Evolutionary conservation across 108 stramenopile genomes (phyloP).

Genomic region (Hondaea fermentalgiana): DNA sequence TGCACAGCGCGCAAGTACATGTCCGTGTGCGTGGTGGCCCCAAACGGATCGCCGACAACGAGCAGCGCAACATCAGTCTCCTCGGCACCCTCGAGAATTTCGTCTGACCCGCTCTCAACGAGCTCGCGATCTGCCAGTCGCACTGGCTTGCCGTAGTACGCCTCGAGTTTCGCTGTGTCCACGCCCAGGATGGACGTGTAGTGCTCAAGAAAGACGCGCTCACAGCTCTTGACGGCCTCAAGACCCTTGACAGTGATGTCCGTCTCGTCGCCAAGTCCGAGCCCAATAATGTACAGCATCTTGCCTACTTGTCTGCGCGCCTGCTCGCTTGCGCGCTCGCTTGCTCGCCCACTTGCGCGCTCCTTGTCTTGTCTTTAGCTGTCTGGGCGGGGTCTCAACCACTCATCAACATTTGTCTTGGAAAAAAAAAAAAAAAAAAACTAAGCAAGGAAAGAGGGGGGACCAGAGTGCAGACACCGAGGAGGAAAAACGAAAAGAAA

Average conservation of each 20-base stretch:
- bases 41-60: conserved; percentile 96
- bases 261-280: conserved; percentile 93
- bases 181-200: conserved; percentile 92
- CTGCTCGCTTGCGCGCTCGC: too few species aligned
- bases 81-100: conserved; percentile 68
- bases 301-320: conserved; percentile 28
- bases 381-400: neutral
- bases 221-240: conserved; percentile 74
- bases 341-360: too few species aligned
- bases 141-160: conserved; percentile 76
- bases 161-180: conserved; percentile 34
- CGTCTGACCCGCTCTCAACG: conserved; percentile 87
- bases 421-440: neutral
- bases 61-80: conserved; percentile 76
- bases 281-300: conserved; percentile 92
- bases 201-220: conserved; percentile 80
- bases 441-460: neutral
- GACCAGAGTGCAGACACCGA: neutral
- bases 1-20: conserved; percentile 49
- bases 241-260: conserved; percentile 94
- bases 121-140: conserved; percentile 80
- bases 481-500: neutral
- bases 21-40: conserved; percentile 47
- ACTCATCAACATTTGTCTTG: neutral
- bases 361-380: neutral